Evolutionary conservation across 805 yeast genomes (phyloP), one percentile per base, ranked within the genome.

Genomic region (Metschnikowia lochheadii): DNA sequence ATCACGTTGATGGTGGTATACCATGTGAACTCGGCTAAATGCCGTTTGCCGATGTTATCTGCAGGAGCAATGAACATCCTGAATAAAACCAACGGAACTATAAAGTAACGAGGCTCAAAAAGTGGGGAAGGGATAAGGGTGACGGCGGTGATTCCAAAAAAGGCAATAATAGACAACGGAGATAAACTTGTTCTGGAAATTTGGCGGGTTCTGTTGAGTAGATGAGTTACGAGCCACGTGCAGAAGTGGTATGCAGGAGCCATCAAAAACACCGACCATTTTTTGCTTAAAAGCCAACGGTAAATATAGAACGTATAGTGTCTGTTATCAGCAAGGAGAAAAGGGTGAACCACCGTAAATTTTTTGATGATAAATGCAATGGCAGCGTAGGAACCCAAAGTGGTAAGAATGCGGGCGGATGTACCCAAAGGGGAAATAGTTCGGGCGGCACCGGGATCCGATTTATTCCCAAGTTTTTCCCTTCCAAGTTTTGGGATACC

Each of bases 61-160:
- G 40, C 55, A 21, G 34, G 65, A 60, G 15, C 64, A 58, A 21
- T 70, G 50, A 81, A 76, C 2, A 88, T 48, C 58, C 97, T 78
- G 82, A 91, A 89, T 37, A 90, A 66, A 11, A 87, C 64, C 62
- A 80, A 83, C 3, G 98, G 97, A 5, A 89, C 59, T 44, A 92
- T 87, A 65, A 85, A 94, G 65, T 94, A 94, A 51, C 99, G 79
- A 44, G 97, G 96, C 67, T 94, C 99, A 61, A 94, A 84, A 56
- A 94, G 73, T 5, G 98, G 99, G 0, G 97, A 84, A 18, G 98
- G 97, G 0, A 87, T 79, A 18, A 94, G 73, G 0, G 94, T 85
- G 5, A 81, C 64, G 1, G 75, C 59, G 0, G 81, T 72, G 40
- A 90, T 84, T 0, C 68, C 65, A 2, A 82, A 48, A 52, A 76